Base-by-base conservation (phyloP, 441 rosid species). In the Melastoma candidum region DNA sequence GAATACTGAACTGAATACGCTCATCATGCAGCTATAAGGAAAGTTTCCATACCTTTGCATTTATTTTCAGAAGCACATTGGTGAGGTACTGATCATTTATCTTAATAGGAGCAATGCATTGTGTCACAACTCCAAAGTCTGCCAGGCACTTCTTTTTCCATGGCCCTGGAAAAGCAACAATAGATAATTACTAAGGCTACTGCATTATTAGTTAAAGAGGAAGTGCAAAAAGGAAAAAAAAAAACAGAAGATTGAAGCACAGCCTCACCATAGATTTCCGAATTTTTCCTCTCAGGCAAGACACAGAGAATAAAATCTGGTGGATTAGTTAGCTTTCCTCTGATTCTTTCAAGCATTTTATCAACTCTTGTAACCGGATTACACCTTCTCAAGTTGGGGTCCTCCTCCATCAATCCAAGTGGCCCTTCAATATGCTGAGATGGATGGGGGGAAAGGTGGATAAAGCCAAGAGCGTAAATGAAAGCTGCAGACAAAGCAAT, bases 1-100 rank as follows among this genome's bases (percentile, higher is more conserved):
- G 14, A 36, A 1, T 46, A 47, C 22, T 46, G 47, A 46, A 24
- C 17, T 2, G 12, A 36, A 45, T 5, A 26, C 26, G 11, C 4
- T 1, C 3, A 46, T 36, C 26, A 32, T 8, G 41, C 9, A 47
- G 11, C 10, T n/a, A 4, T 12, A 32, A 2, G 1, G 13, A 26
- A 48, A 13, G 27, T 36, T 12, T 55, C 47, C 29, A 53, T 73
- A 89, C 96, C 96, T 93, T 93, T 3, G 90, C 53, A 58, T 89
- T 89, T 57, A 94, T 85, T 77, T 94, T 94, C 26, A 89, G 83
- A 59, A 89, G 90, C 7, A 89, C 82, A 69, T 87, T 94, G n/a
- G 90, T 81, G 51, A 94, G 80, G 74, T 94, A 90, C 50, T 87
- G 95, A 44, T 83, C 89, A 73, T 41, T 90, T 47, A 85, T 63